A percentile compares a stretch with the other conserved stretches of the same genome.
These are phyloP conservation scores for Ciborinia camelliae DNA, from an alignment of 2,329 filamentous ascomycete genomes.

Conservation along the genomic window DNA sequence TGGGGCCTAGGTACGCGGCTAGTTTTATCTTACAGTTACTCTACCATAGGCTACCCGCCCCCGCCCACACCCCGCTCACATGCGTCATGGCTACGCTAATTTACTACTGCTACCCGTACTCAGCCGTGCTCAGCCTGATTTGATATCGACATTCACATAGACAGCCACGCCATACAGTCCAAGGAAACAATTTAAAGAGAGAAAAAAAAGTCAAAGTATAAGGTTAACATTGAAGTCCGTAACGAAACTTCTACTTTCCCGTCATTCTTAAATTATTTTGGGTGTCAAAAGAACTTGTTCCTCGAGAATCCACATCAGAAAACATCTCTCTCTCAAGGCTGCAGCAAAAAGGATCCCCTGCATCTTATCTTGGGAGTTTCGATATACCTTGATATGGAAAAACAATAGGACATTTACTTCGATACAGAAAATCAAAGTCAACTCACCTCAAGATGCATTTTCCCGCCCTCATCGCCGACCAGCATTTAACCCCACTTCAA, in stretches of 20 bases:
- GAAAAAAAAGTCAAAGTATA: not conserved
- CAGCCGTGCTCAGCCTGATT: conserved; percentile 1
- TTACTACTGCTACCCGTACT: not conserved
- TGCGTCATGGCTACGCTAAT: not conserved
- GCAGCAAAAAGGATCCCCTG: no score
- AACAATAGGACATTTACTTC: not conserved
- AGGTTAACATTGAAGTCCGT: no score
- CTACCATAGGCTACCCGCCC: not conserved
- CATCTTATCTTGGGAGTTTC: no score
- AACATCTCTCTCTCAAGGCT: no score
- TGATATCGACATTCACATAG: not conserved
- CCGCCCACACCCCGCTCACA: not conserved
- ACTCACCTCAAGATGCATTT: conserved; percentile 9
- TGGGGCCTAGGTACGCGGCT: no score
- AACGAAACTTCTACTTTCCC: no score
- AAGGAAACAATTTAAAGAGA: not conserved
- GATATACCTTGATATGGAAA: no score
- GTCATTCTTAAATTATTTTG: no score
- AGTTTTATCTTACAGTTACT: not conserved
- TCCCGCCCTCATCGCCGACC: conserved; percentile 7
- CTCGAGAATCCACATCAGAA: no score
- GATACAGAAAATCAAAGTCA: not conserved
- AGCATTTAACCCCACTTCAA: not conserved
- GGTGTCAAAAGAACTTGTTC: no score
- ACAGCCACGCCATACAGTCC: not conserved